Evolutionary conservation across 371 early-diverging fungal species (phyloP), one percentile per base, ranked within the genome.

Genomic region (Lichtheimia corymbifera): DNA sequence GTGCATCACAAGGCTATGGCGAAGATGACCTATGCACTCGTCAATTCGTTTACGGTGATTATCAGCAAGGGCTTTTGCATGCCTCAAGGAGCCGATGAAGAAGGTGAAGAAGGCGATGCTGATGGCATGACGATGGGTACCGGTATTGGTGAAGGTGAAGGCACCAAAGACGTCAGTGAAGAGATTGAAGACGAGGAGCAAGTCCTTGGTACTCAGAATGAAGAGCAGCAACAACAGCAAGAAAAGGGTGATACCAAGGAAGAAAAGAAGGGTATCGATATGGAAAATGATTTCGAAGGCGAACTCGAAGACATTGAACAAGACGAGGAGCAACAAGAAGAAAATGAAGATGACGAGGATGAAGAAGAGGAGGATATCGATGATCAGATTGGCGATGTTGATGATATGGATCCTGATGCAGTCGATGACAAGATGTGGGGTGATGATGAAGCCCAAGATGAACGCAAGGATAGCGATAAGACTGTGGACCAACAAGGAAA

Each of bases 351-450:
- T 5, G 79, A 78, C n/a, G 80, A 82, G 25, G 75, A 77, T 6
- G 82, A 83, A 6, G 83, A 83, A 3, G 87, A 83, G 30, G 87
- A 87, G 41, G 89, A 92, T 11, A 73, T 88, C 59, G 94, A 94
- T 62, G 97, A 98, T 67, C 87, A 95, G 65, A 88, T 97, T 74
- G 97, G 96, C 22, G 90, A 96, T 56, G 84, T 95, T 2, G 95
- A 95, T 63, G 86, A 88, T 30, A 87, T 93, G 62, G 88, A 93
- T 59, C 93, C 93, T 1, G 91, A 96, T 57, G 92, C 91, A 3
- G 88, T 98, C 20, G 99, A 98, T 66, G 96, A 97, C 64, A 94
- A 96, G 83, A 86, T 98, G 87, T 98, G 99, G 99, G 91, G 89
- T 42, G 96, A 93, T 63, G 90, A 94, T 27, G 89, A 92, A 40